Evolutionary conservation across 2,329 filamentous ascomycete genomes (phyloP).

Genomic region (Trichoderma sp.): DNA sequence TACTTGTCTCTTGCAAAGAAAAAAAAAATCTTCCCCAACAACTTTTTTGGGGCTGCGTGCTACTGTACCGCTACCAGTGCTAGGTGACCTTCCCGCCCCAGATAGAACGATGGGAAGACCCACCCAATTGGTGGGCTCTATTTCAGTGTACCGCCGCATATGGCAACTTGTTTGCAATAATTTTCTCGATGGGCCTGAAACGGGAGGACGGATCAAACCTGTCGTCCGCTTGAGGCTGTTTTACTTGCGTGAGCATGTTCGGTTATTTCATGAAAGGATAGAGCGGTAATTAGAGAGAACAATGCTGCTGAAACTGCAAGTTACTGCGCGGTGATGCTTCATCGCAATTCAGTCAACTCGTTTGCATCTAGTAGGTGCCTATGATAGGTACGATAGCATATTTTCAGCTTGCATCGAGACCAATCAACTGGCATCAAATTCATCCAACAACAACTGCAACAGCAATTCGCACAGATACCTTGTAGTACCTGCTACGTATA

Average conservation of each 20-base stretch:
- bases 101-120: not conserved
- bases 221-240: not conserved
- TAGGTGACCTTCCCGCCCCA: not conserved
- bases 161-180: not conserved
- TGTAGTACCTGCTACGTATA: not conserved
- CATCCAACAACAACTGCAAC: not conserved
- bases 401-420: not conserved
- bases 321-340: no score
- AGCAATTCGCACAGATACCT: not conserved
- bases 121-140: not conserved
- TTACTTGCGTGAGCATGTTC: not conserved
- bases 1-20: not conserved
- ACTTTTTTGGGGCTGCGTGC: constrained; percentile 26
- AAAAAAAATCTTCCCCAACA: constrained; percentile 30
- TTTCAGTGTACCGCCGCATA: not conserved
- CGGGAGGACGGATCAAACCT: not conserved
- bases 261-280: not conserved
- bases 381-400: no score
- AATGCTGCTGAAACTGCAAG: not conserved
- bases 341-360: not conserved
- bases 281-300: not conserved
- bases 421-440: not conserved
- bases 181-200: not conserved
- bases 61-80: not conserved
- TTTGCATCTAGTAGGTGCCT: not conserved